Conservation (phyloP, 805 yeast genomes). For the Metschnikowia kofuensis region DNA sequence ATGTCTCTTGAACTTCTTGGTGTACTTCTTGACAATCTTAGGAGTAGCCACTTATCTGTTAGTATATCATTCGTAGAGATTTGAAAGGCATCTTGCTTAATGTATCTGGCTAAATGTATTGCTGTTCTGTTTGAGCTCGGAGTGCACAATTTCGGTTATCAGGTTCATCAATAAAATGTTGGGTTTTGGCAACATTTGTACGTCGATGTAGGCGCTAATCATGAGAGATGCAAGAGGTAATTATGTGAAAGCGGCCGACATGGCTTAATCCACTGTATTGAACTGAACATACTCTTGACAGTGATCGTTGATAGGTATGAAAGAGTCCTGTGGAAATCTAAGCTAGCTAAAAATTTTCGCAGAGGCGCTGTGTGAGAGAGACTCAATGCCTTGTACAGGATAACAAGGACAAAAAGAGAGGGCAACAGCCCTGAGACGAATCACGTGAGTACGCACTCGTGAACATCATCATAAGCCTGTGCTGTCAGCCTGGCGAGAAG, state of each 20-base stretch:
- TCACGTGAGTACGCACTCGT: conserved; percentile 13
- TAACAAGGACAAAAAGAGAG: neutral
- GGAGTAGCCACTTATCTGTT: conserved; percentile 86
- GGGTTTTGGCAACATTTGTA: too few relatives aligned
- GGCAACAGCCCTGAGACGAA: conserved; percentile 16
- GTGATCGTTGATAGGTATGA: conserved; percentile 18
- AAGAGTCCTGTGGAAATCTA: conserved; percentile 8
- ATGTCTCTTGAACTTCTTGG: conserved; percentile 99
- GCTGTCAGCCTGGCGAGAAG: neutral
- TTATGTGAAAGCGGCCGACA: neutral
- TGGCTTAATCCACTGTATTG: neutral
- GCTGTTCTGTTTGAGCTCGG: neutral
- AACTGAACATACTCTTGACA: conserved; percentile 20
- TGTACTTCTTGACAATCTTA: conserved; percentile 99
- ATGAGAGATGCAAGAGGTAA: too few relatives aligned
- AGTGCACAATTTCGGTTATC: neutral
- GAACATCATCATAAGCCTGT: neutral
- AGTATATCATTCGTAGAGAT: conserved; percentile 16
- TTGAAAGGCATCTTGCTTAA: neutral
- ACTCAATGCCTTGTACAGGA: conserved; percentile 4
- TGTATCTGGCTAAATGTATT: neutral
- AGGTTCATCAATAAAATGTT: too few relatives aligned
- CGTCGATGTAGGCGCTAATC: too few relatives aligned
- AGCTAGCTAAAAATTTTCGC: conserved; percentile 21
- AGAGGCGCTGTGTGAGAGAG: conserved; percentile 16